Conservation (phyloP, 441 rosid species). For the Populus hybrid region DNA sequence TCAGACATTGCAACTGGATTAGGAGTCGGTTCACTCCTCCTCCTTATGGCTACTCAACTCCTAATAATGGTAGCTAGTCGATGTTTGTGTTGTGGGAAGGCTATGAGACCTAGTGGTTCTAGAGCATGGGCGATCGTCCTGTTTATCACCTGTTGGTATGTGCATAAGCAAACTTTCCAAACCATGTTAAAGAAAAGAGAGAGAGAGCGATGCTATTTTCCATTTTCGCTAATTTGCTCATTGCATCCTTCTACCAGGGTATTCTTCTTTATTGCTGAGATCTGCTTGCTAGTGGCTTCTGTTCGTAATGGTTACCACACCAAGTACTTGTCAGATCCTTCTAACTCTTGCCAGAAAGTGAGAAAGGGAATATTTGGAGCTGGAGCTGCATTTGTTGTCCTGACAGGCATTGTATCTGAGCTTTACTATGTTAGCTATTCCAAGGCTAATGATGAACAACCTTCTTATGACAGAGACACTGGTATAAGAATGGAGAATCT, state of each 20-base stretch:
- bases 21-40: conserved; percentile 60
- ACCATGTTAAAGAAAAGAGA: not conserved
- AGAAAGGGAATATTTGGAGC: conserved; percentile 84
- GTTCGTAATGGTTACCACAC: conserved; percentile 80
- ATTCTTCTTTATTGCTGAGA: conserved; percentile 75
- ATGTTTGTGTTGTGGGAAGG: conserved; percentile 79
- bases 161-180: not conserved
- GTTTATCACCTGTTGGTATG: conserved; percentile 75
- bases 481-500: conserved; percentile 75
- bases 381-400: conserved; percentile 70
- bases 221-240: not conserved
- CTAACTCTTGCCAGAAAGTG: conserved; percentile 47
- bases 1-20: conserved; percentile 76
- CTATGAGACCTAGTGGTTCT: conserved; percentile 68
- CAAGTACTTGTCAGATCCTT: conserved; percentile 37
- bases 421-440: conserved; percentile 68
- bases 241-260: conserved; percentile 49
- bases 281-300: conserved; percentile 78
- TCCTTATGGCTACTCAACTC: conserved; percentile 61
- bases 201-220: not conserved
- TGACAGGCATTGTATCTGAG: conserved; percentile 70
- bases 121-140: conserved; percentile 76
- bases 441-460: conserved; percentile 39
- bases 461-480: conserved; percentile 39
- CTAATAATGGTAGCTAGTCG: conserved; percentile 59